Evolutionary conservation across 2,329 filamentous ascomycete genomes (phyloP).

Genomic region (Volutella citrinella): DNA sequence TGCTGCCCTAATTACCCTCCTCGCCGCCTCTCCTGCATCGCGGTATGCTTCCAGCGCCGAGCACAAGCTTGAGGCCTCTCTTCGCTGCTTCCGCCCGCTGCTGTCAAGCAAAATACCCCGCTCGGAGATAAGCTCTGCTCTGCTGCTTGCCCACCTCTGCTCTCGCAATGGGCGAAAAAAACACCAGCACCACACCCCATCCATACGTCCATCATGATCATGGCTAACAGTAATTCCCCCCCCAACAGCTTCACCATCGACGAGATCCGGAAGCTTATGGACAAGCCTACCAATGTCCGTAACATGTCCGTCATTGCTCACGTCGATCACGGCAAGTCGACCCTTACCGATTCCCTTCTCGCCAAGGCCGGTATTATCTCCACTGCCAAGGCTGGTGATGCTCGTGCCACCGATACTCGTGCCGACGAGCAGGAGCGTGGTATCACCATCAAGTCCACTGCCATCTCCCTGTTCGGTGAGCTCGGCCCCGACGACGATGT

Average conservation of each 20-base stretch:
- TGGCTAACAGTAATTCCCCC: too few species aligned
- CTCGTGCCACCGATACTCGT: constrained; percentile 95
- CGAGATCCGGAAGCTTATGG: constrained; percentile 77
- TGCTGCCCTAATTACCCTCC: constrained; percentile 10
- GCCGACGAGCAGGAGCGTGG: constrained; percentile 98
- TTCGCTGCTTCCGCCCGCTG: too few species aligned
- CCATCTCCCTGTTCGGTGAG: constrained; percentile 94
- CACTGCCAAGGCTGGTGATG: constrained; percentile 92
- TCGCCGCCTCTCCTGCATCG: too few species aligned
- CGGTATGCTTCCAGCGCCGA: too few species aligned
- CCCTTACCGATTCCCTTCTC: constrained; percentile 97
- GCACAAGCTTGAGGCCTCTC: too few species aligned
- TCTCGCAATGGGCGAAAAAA: too few species aligned
- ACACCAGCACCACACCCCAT: too few species aligned
- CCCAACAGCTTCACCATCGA: constrained; percentile 91
- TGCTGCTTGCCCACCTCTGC: too few species aligned
- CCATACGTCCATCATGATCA: too few species aligned
- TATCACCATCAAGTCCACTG: constrained; percentile 99
- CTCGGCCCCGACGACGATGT: constrained; percentile 80
- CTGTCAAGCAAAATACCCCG: constrained; percentile 27
- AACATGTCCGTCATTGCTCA: constrained; percentile 99
- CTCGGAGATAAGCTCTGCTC: constrained; percentile 44
- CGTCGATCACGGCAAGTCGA: constrained; percentile 99
- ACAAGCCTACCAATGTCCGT: constrained; percentile 73
- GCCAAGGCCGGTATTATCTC: constrained; percentile 99